These are phyloP conservation scores for Sporothrix mexicana DNA, from an alignment of 2,329 filamentous ascomycete genomes.

Conservation along the genomic window DNA sequence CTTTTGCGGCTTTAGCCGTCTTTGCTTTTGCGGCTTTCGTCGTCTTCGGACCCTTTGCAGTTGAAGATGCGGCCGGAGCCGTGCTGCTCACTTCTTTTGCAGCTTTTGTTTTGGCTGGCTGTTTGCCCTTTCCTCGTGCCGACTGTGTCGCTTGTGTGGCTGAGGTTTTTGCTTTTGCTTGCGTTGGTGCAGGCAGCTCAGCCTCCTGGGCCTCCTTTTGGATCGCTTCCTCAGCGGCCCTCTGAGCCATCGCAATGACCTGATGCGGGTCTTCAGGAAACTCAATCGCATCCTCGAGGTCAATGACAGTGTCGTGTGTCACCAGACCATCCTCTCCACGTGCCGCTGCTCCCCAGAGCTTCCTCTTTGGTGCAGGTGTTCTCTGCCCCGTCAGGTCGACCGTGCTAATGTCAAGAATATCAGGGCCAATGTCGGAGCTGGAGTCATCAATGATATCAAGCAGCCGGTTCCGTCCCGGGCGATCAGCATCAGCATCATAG, in stretches of 20 bases:
- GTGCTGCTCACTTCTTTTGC: neutral
- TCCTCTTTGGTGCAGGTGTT: constrained; percentile 37
- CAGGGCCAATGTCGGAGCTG: neutral
- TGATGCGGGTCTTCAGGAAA: constrained; percentile 39
- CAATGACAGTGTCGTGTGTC: constrained; percentile 66
- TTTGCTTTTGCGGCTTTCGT: neutral
- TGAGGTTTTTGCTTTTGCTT: neutral
- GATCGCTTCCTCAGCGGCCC: constrained; percentile 35
- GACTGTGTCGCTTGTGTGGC: constrained; percentile 4
- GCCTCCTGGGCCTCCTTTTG: constrained; percentile 8
- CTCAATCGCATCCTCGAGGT: constrained; percentile 57
- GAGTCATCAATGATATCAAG: constrained; percentile 12
- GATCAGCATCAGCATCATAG: neutral
- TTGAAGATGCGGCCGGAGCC: no score
- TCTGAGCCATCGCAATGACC: constrained; percentile 37
- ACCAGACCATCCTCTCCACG: constrained; percentile 69
- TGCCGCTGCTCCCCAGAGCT: constrained; percentile 74
- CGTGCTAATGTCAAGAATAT: neutral
- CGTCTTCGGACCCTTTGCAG: neutral
- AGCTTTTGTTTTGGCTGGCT: constrained; percentile 6
- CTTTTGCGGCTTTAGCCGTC: neutral
- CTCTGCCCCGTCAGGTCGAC: constrained; percentile 27
- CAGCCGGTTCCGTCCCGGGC: constrained; percentile 23
- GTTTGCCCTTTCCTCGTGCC: constrained; percentile 5
- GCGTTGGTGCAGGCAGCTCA: neutral